A percentile compares a stretch with the other conserved stretches of the same genome.
Evolutionary conservation across 2,329 filamentous ascomycete species (phyloP).

Genomic region (Sclerotinia glacialis): DNA sequence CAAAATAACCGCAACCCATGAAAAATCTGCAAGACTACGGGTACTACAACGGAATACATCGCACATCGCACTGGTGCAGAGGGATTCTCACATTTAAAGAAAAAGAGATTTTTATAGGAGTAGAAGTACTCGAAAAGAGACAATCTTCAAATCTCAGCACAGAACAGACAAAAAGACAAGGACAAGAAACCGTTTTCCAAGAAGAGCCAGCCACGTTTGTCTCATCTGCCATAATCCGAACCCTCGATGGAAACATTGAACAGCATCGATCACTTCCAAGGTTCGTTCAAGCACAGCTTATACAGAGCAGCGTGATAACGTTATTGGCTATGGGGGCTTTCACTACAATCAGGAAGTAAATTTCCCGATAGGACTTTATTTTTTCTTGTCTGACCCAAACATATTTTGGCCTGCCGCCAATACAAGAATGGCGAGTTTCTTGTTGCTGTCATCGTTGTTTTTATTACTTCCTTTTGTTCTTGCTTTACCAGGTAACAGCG

Average conservation of each 20-base stretch:
- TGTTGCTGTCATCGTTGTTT: slow-evolving; percentile 10
- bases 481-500: slow-evolving; percentile 17
- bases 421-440: slow-evolving; percentile 18
- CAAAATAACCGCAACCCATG: neutral
- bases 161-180: too few relatives aligned
- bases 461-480: slow-evolving; percentile 5
- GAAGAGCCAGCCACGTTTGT: slow-evolving; percentile 18
- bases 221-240: slow-evolving; percentile 11
- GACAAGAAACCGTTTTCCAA: neutral
- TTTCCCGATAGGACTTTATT: slow-evolving; percentile 14
- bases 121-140: neutral
- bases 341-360: slow-evolving; percentile 12
- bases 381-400: slow-evolving; percentile 10
- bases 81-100: neutral
- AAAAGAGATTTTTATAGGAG: neutral
- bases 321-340: slow-evolving; percentile 19
- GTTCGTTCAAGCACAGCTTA: neutral
- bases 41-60: neutral
- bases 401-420: neutral
- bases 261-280: neutral
- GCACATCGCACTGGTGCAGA: neutral
- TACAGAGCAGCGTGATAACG: slow-evolving; percentile 16
- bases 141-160: neutral
- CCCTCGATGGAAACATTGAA: neutral
- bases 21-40: neutral